Base-by-base conservation (phyloP, 495 filamentous ascomycete genomes). In the Chaetomium fimeti region DNA sequence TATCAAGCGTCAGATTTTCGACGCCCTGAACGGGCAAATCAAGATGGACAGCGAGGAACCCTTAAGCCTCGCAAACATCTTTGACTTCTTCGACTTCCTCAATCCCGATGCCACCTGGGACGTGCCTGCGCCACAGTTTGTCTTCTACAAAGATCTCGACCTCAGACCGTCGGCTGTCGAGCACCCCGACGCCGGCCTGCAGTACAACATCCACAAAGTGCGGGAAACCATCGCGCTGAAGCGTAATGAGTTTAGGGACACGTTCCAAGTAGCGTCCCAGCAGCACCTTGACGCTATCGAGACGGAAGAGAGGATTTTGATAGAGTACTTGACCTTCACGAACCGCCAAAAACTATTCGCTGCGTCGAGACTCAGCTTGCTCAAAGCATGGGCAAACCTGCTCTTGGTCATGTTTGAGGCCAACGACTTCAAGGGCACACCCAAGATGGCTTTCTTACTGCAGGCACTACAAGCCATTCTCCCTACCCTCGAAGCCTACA, bases 81-180 rank as follows among this genome's bases (percentile, higher is more conserved):
- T 97, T 74, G 95, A 97, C 66, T 84, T 97, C 24, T 92, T 96
- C 62, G 95, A 98, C 76, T 97, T 98, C 62, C 81, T 92, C 36
- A 88, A 92, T 61, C 74, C 91, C 9, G 87, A 92, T 48, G 79
- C 87, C 48, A 58, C 78, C 2, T 81, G 81, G 65, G 66, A 79
- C 43, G 70, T 82, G 40, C 61, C 75, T 12, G 60, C 69, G 2
- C 87, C 90, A 9, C 62, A 78, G 15, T 75, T 86, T 22, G 72
- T 73, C 12, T 78, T 84, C 43, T 87, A 92, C 59, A 72, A 78
- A 18, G 84, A 85, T 47, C 68, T 93, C 42, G 84, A 89, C 62
- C 70, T 93, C 49, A 76, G 81, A 5, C 71, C 85, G 9, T 93
- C 85, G 62, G 74, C 80, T 1, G 82, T 82, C 57, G 66, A 76